Conservation (phyloP, 345 rosid genomes). For the Eucalyptus albens region DNA sequence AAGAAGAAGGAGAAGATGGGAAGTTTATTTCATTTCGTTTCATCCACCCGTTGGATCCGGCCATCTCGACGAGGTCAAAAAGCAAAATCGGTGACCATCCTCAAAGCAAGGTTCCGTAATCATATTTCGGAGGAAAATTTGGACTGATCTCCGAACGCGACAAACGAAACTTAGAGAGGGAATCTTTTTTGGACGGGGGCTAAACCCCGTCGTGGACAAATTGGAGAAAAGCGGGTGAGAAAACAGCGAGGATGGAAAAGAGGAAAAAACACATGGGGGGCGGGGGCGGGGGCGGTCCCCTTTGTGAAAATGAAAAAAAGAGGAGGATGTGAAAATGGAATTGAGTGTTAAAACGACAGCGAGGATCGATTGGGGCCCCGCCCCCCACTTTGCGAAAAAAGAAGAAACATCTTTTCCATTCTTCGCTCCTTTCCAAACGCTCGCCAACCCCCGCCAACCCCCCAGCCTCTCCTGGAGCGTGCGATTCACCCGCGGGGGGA, state of each 20-base stretch:
- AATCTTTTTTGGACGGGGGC: not conserved
- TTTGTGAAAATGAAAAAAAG: too few relatives aligned
- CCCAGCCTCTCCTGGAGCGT: not conserved
- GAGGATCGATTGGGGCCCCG: not conserved
- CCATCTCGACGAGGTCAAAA: not conserved
- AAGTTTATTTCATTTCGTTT: too few relatives aligned
- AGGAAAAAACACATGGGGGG: too few relatives aligned
- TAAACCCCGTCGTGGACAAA: not conserved
- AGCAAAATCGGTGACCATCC: not conserved
- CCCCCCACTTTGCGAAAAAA: not conserved
- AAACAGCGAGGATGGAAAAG: not conserved
- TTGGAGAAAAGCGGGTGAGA: not conserved
- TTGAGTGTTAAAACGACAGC: not conserved
- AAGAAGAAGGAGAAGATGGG: too few relatives aligned
- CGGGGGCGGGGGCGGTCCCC: not conserved
- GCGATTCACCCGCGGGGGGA: not conserved
- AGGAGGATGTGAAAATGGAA: not conserved
- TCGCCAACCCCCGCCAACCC: not conserved
- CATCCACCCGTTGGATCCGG: too few relatives aligned
- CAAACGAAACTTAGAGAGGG: not conserved
- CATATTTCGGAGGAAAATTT: not conserved
- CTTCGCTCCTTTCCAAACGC: not conserved
- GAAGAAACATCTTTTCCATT: not conserved
- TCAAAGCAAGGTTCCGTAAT: not conserved
- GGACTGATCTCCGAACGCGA: not conserved